phyloP scores from a whole-genome alignment of 129 eudicot species.

The Flaveria robusta region DNA sequence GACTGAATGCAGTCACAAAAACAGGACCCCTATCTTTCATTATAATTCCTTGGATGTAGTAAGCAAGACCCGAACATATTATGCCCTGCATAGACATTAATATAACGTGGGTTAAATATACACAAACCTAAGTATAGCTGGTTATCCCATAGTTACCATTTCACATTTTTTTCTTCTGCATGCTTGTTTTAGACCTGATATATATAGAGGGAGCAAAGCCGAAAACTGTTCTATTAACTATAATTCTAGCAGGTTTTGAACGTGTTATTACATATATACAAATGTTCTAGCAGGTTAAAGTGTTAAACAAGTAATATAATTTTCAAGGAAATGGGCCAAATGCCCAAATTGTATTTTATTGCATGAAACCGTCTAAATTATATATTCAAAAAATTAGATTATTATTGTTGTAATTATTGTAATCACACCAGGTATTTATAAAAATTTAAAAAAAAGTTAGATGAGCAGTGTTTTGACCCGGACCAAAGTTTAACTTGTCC shows the following conservation, averaged over 20 bases:
- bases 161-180: slow-evolving; percentile 13
- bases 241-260: no score
- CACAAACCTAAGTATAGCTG: not conserved
- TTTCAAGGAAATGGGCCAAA: not conserved
- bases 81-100: slow-evolving; percentile 56
- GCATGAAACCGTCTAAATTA: not conserved
- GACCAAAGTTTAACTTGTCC: not conserved
- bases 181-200: slow-evolving; percentile 8
- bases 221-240: not conserved
- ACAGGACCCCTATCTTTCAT: slow-evolving; percentile 88
- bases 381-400: not conserved
- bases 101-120: slow-evolving; percentile 5
- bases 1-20: slow-evolving; percentile 84
- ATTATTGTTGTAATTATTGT: no score
- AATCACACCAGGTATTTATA: not conserved
- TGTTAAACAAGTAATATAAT: not conserved
- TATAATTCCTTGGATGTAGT: slow-evolving; percentile 79
- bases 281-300: not conserved
- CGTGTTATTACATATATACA: no score
- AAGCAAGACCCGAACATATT: slow-evolving; percentile 84
- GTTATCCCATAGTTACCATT: slow-evolving; percentile 7
- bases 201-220: not conserved
- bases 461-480: not conserved
- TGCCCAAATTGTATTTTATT: not conserved
- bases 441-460: not conserved